Evolutionary conservation across 441 rosid genomes (phyloP).

Genomic region (Lepidium campestre): DNA sequence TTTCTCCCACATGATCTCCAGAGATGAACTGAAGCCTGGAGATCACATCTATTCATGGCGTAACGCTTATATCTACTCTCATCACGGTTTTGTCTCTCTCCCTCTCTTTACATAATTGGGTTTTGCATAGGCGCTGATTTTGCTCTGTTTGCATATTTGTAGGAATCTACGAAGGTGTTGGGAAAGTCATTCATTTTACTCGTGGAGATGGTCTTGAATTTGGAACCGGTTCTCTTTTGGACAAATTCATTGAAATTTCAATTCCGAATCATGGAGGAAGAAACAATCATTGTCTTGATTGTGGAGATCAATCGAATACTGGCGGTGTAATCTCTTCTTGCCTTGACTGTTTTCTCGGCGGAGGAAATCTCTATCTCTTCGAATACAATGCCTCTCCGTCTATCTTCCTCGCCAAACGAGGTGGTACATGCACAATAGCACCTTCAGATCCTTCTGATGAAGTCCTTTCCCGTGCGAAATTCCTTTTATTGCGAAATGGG

Average conservation of each 20-base stretch:
- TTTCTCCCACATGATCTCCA: constrained; percentile 16
- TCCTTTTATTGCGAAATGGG: constrained; percentile 48
- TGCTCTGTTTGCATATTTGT: neutral
- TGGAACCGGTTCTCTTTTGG: constrained; percentile 59
- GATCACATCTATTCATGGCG: constrained; percentile 32
- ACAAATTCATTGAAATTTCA: constrained; percentile 42
- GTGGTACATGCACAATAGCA: constrained; percentile 83
- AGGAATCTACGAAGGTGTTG: constrained; percentile 68
- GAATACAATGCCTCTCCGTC: constrained; percentile 46
- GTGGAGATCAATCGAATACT: constrained; percentile 40
- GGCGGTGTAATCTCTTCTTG: constrained; percentile 62
- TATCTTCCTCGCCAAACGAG: constrained; percentile 63
- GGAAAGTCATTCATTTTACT: constrained; percentile 72
- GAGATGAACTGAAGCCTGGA: constrained; percentile 17
- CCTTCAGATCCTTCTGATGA: constrained; percentile 52
- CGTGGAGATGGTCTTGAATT: constrained; percentile 57
- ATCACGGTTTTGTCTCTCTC: constrained; percentile 20
- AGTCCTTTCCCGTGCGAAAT: constrained; percentile 54
- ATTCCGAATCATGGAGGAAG: constrained; percentile 29
- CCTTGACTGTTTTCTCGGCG: constrained; percentile 60
- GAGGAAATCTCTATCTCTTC: constrained; percentile 52
- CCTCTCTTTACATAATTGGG: neutral
- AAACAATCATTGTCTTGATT: constrained; percentile 42
- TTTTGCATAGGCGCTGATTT: neutral
- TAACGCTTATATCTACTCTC: constrained; percentile 19